Base-by-base conservation (phyloP, 2,329 filamentous ascomycete species). In the Claviceps spartinae region DNA sequence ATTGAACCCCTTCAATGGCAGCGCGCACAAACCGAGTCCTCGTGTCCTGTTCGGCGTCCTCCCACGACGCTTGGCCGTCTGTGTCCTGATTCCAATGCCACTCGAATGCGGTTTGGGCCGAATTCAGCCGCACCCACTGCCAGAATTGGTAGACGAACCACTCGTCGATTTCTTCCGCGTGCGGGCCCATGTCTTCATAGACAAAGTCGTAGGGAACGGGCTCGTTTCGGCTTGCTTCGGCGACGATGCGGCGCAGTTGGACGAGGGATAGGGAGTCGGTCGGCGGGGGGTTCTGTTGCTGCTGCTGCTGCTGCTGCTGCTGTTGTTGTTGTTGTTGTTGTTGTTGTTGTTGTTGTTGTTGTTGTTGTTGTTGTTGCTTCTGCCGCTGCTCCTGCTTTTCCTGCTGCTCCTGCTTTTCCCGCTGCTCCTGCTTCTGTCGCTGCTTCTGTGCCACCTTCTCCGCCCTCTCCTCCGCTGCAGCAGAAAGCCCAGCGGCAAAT, bases 71-170 rank as follows among this genome's bases (percentile, higher is more conserved):
- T 50, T 60, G 57, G 2, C 56, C 62, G 41, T 60, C 61, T 4
- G 60, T 61, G 44, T 79, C 76, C 22, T 76, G 72, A 59, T 77
- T 69, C 87, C 87, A 95, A 62, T 83, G 79, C 63, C 81, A 79
- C 57, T 89, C 80, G 62, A 95, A 97, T 2, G 83, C 82, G 40
- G 81, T 75, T 62, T 87, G 86, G 20, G 86, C 83, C 50, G 83
- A 79, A 50, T 86, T 78, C 48, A 96, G 73, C 61, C 90, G 83
- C 47, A 84, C 77, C 69, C 87, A 86, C 64, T 97, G 90, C 67
- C 86, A 86, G 56, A 88, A 83, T 60, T 86, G 85, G 68, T 97
- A 96, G 50, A 85, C 82, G 68, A 98, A 98, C 93, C 93, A 98
- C 70, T 98, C 93, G 64, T 97, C 88, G 47, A 98, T 76, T 72